These are phyloP conservation scores for Phytophthora sojae DNA, from an alignment of 352 stramenopile genomes.

Conservation along the genomic window DNA sequence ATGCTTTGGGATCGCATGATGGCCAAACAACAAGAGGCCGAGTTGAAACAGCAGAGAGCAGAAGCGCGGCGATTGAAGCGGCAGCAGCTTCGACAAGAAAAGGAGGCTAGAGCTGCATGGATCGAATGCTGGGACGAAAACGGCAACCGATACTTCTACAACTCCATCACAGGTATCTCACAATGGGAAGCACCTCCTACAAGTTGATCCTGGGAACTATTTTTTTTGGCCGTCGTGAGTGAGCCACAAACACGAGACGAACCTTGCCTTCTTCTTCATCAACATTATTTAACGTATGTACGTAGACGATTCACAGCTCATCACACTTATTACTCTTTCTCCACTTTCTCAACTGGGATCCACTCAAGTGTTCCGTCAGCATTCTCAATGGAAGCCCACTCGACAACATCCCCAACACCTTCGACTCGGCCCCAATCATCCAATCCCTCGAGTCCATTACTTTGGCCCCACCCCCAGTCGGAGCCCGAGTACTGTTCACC, in stretches of 20 bases:
- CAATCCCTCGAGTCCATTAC: conserved; percentile 3
- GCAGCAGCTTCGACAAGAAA: conserved; percentile 44
- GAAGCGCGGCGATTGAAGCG: conserved; percentile 43
- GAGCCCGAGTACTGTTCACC: conserved; percentile 15
- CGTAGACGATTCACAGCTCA: not conserved
- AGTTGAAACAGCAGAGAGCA: conserved; percentile 43
- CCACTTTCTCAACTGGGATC: not conserved
- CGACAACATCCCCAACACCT: conserved; percentile 12
- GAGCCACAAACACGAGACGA: too few species aligned
- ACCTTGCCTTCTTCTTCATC: too few species aligned
- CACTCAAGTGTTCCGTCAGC: not conserved
- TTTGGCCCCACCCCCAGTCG: conserved; percentile 5
- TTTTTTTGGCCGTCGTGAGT: too few species aligned
- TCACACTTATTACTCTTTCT: not conserved
- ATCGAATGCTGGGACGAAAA: conserved; percentile 52
- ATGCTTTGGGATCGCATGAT: conserved; percentile 35
- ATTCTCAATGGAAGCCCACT: conserved; percentile 10
- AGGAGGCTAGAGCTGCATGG: conserved; percentile 48
- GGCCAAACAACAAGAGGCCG: conserved; percentile 31
- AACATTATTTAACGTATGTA: not conserved
- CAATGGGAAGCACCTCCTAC: conserved; percentile 58
- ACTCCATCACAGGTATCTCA: conserved; percentile 52
- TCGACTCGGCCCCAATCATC: conserved; percentile 15
- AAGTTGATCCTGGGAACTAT: not conserved
- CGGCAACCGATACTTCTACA: conserved; percentile 75